Conservation (phyloP, 441 rosid species). For the Bruguiera hainesii region DNA sequence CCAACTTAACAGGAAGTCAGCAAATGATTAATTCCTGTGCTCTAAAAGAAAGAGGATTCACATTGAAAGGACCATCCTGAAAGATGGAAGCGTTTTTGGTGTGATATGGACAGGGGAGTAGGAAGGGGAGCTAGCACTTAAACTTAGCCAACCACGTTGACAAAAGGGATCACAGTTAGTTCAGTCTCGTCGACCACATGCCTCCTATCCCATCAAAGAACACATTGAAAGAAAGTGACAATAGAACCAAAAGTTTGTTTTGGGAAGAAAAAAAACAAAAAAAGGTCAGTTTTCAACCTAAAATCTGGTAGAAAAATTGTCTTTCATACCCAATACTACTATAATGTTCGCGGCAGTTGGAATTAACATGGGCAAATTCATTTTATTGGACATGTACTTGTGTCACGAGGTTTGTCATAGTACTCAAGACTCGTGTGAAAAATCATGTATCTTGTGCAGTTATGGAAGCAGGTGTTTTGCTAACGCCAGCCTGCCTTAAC, state of each 20-base stretch:
- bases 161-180: conserved; percentile 15
- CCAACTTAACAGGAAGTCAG: too few species aligned
- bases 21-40: too few species aligned
- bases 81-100: too few species aligned
- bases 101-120: background rate
- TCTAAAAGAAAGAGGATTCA: too few species aligned
- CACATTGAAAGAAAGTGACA: background rate
- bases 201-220: background rate
- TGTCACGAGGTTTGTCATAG: background rate
- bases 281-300: conserved; percentile 3
- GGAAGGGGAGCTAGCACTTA: background rate
- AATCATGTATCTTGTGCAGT: background rate
- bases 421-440: conserved; percentile 11
- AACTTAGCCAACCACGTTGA: conserved; percentile 1
- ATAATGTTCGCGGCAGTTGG: background rate
- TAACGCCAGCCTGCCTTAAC: conserved; percentile 18
- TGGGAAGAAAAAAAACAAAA: too few species aligned
- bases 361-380: conserved; percentile 1
- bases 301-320: background rate
- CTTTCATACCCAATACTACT: background rate
- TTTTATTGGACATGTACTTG: background rate
- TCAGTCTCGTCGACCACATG: conserved; percentile 18
- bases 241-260: background rate
- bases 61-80: too few species aligned
- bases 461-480: background rate